Evolutionary conservation across 2,329 filamentous ascomycete species (phyloP), one percentile per base, ranked within the genome.

Genomic region (Sporothrix protearum): DNA sequence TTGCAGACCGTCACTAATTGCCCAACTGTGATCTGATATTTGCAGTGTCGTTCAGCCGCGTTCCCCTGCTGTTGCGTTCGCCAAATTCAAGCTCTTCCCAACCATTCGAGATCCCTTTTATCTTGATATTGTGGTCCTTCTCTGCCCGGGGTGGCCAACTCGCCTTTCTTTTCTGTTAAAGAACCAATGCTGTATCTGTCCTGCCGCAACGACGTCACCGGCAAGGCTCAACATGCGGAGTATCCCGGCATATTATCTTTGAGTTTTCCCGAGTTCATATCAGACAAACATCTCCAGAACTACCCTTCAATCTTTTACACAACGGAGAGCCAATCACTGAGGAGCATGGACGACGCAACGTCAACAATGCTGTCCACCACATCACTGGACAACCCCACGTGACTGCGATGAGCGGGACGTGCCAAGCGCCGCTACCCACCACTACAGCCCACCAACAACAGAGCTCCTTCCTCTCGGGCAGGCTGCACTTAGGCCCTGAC

Each of bases 401-500:
- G 59, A 64, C 59, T 64, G n/a, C n/a, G 12, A 45, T 28, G 45
- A 36, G 59, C 36, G 33, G 57, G 7, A 7, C 12, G 10, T 28
- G 59, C 36, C 59, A 64, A 64, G 36, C 59, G 59, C 30, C 59
- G 22, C 59, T 45, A 64, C n/a, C 59, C 36, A 42, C 36, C 16
- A 33, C 61, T 30, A n/a, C 39, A 22, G 33, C 42, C 63, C 63
- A 45, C 63, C 63, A 45, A 64, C 59, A 28, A 64, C 10, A 42
- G 59, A 64, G 59, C 59, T 64, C 36, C 28, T 49, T 49, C 61
- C 61, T 64, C 39, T 30, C 19, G 22, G 39, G 59, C 59, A 64
- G 59, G 59, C 59, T 64, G 36, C 59, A 64, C 28, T 10, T 64
- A 25, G 36, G 36, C 9, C 59, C n/a, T 47, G 63, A 19, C 36